Base-by-base conservation (phyloP, 768 basidiomycete species). In the Guyanaporus albipodus region DNA sequence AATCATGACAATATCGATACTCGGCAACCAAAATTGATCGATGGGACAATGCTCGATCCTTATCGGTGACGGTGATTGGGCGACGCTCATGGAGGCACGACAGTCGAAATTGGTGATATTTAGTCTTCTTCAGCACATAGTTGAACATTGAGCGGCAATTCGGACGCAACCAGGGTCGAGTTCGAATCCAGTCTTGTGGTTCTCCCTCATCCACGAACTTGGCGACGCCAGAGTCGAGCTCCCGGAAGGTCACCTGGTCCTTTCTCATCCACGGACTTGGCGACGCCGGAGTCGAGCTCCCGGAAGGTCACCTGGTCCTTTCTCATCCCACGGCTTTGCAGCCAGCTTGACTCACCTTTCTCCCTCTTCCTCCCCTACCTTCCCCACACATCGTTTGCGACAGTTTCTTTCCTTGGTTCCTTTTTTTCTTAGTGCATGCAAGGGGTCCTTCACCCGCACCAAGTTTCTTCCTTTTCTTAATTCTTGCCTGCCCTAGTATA, bases 271-370 rank as follows among this genome's bases (percentile, higher is more conserved):
- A 6, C 27, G 6, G 6, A 11, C 27, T 6, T 6, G 27, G 27
- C 27, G 32, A 8, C 9, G 9, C 15, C 14, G 4, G 21, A 32
- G 3, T 22, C 40, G 12, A 39, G 23, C 27, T 24, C 19, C 18
- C 14, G 38, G 28, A 43, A 50, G 22, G 38, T 42, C 36, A 12
- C 24, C 48, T 42, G 35, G 40, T 42, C 29, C 33, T 23, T 49
- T 40, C 22, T 40, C 26, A 8, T 27, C 38, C 15, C 14, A 18
- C 14, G 21, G 15, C 28, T 42, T 36, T 7, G 26, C 4, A 38
- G 14, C 33, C 33, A 38, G 35, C 18, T 49, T 26, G 24, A 21
- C 31, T 6, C 12, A 8, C 8, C 19, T 38, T 24, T 32, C 6
- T 28, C 11, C 11, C 11, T 28, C 27, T n/a, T n/a, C n/a, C n/a